phyloP scores from a whole-genome alignment of 2,329 filamentous ascomycete genomes.

The Cordyceps militaris region DNA sequence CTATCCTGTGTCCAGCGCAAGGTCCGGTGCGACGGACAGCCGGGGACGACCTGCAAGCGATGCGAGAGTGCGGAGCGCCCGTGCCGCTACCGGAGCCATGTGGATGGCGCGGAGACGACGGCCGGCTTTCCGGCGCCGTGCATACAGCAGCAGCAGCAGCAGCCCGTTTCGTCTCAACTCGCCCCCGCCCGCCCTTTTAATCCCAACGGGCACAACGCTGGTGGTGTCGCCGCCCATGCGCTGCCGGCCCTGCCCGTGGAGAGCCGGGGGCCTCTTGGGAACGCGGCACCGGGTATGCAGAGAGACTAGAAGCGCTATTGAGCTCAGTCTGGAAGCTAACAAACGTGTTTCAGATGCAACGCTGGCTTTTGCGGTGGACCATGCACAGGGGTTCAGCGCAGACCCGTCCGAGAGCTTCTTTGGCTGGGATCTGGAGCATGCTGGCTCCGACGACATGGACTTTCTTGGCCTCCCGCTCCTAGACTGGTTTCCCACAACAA shows the following conservation, averaged over 20 bases:
- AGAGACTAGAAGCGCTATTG: neutral
- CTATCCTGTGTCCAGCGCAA: conserved; percentile 5
- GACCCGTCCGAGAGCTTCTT: conserved; percentile 10
- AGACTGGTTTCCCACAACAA: neutral
- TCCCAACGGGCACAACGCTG: neutral
- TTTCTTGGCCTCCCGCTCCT: neutral
- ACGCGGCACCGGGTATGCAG: neutral
- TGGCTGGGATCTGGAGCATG: conserved; percentile 2
- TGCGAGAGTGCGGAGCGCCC: neutral
- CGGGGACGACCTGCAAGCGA: neutral
- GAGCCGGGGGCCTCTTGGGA: neutral
- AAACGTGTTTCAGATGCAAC: neutral
- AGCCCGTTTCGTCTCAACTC: neutral
- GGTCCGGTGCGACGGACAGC: conserved; percentile 9
- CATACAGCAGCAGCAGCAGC: no score
- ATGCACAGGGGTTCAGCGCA: neutral
- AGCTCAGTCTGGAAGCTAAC: neutral
- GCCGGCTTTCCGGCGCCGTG: neutral
- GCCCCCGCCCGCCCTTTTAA: neutral
- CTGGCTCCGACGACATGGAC: conserved; percentile 4
- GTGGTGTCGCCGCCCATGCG: neutral
- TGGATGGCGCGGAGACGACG: neutral
- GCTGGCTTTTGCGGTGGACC: neutral
- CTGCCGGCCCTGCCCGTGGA: neutral
- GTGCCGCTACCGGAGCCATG: conserved; percentile 3